Conservation (phyloP, 441 rosid species). For the Croton setiger region DNA sequence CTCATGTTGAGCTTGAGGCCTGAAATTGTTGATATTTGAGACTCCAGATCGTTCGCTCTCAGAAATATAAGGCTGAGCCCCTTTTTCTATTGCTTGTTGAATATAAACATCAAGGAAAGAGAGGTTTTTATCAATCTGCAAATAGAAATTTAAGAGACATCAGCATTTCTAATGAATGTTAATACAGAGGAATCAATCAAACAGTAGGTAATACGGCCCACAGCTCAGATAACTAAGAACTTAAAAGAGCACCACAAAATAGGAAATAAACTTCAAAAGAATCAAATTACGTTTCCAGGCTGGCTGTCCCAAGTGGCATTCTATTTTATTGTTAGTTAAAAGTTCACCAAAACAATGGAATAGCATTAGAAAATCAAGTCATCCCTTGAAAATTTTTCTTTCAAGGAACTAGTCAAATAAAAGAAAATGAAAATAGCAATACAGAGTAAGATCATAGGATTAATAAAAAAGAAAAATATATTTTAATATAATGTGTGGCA, state of each 20-base stretch:
- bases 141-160: conserved; percentile 14
- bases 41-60: conserved; percentile 71
- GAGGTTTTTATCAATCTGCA: conserved; percentile 82
- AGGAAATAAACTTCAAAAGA: background rate
- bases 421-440: background rate
- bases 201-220: background rate
- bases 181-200: background rate
- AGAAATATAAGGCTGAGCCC: conserved; percentile 79
- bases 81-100: conserved; percentile 67
- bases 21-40: conserved; percentile 42
- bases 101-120: conserved; percentile 72
- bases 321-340: background rate
- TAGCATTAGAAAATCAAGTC: background rate
- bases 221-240: conserved; percentile 1
- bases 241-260: background rate
- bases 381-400: background rate
- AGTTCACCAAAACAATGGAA: background rate
- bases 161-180: conserved; percentile 8
- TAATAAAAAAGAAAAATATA: background rate
- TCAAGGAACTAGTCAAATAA: no score
- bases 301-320: background rate
- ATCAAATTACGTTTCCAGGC: background rate
- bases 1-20: conserved; percentile 60
- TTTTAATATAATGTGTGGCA: background rate
- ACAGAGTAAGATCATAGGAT: background rate